Base-by-base conservation (phyloP, 805 yeast genomes). In the Yarrowia osloensis region DNA sequence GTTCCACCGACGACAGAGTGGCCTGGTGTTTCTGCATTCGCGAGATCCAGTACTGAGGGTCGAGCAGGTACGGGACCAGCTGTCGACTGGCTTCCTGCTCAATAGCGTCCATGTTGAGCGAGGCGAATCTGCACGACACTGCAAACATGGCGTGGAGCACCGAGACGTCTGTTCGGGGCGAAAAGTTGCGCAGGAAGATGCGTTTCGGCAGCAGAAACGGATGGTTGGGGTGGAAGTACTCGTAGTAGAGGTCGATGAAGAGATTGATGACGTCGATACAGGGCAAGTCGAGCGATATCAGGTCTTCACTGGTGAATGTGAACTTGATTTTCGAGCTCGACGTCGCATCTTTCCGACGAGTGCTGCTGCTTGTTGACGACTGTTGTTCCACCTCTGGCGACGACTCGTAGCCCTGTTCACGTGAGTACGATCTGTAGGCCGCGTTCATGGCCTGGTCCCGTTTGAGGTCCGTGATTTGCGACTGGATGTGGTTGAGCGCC, bases 201-300 rank as follows among this genome's bases (percentile, higher is more conserved):
- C 49, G 31, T 15, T 67, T 67, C 8, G 68, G 68, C 17, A 63
- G 61, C 11, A 67, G 52, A 28, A 67, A 67, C n/a, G 68, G 65
- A n/a, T 67, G 68, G 29, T 67, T 67, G 26, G 67, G 62, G 24
- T 67, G 68, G 29, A 54, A 67, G 50, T 67, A 67, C 57, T 67
- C 68, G 42, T 67, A 67, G 31, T 67, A 67, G 17, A 67, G 46
- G 33, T 67, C 68, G 22, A 67, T 63, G 28, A 44, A 63, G 19
- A 62, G 49, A 13, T 55, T 63, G 13, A 63, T 66, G 35, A 67
- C 67, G 17, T 63, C 68, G 26, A 62, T 47, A 2, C 67, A 63
- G 8, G 68, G 68, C 26, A 62, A 24, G 26, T 67, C 68, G 8
- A 67, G 44, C 9, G 66, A 29, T 2, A 61, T 44, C n/a, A 61